Evolutionary conservation across 192 early-diverging fungal genomes (phyloP), one percentile per base, ranked within the genome.

Genomic region (Coemansia sp.): DNA sequence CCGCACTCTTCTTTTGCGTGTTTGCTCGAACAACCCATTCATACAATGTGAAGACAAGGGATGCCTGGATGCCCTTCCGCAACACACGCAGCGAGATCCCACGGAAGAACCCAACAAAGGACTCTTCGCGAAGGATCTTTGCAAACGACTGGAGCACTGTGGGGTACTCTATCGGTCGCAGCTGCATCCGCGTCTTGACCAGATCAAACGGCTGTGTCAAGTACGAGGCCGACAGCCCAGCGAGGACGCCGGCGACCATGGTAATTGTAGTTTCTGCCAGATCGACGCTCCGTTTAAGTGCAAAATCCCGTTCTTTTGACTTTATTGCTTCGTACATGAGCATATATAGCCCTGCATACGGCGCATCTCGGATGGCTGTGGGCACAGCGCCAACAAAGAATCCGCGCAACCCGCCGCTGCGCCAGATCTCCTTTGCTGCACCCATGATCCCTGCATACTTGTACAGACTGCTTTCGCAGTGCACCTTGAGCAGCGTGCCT

Each of bases 121-220:
- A 86, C 68, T 97, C 95, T 55, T 92, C 90, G 85, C 47, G 48
- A 46, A 66, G 65, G 47, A 90, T 86, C 68, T 79, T 86, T 52
- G 55, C 65, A 64, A 83, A 81, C 22, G 77, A 66, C 36, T 76
- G 72, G 8, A 65, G 36, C 48, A 85, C 79, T 1, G 77, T 63
- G 13, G 65, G 73, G 74, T 96, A 95, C 43, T 87, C 84, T 4
- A 63, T 59, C 41, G 94, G 94, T 39, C 91, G 89, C 40, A 98
- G 78, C 66, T 98, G 96, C 85, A 98, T 93, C 18, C 94, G 85
- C 18, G 96, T 98, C 67, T 95, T 95, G 49, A 95, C 75, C 86
- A 96, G 86, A 62, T 98, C 96, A 73, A 98, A 98, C 8, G 96
- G 96, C 63, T 98, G 93, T 1, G 96, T 98, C 41, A 93, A 54